Evolutionary conservation across 768 basidiomycete genomes (phyloP).

Genomic region (Daedaleopsis sinensis): DNA sequence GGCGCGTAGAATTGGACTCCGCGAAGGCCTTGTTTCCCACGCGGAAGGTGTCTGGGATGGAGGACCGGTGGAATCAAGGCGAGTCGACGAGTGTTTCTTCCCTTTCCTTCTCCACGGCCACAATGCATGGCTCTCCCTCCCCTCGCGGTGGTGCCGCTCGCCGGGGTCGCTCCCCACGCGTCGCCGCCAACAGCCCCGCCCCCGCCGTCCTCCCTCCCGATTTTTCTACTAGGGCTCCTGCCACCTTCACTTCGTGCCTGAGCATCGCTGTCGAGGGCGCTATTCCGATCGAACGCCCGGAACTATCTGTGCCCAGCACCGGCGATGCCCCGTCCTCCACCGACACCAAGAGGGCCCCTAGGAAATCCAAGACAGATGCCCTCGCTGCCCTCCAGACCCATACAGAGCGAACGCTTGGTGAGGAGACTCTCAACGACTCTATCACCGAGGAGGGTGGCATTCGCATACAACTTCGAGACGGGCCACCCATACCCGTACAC

Average conservation of each 20-base stretch:
- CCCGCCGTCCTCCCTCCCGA: conserved; percentile 40
- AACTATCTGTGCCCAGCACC: conserved; percentile 28
- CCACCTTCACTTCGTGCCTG: conserved; percentile 65
- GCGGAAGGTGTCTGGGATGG: conserved; percentile 20
- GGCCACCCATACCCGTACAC: conserved; percentile 62
- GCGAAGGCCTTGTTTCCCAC: conserved; percentile 24
- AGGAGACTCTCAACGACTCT: conserved; percentile 53
- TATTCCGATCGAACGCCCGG: conserved; percentile 53
- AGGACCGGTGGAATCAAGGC: conserved; percentile 19
- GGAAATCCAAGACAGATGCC: conserved; percentile 90
- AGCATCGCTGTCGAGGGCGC: conserved; percentile 80
- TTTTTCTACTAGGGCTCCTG: conserved; percentile 50
- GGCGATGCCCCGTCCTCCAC: conserved; percentile 37
- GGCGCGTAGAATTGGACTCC: conserved; percentile 21
- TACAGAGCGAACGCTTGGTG: conserved; percentile 55
- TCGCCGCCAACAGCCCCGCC: conserved; percentile 45
- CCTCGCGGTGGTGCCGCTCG: conserved; percentile 65
- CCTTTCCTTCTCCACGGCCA: conserved; percentile 25
- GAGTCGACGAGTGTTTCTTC: conserved; percentile 12
- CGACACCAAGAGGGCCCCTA: conserved; percentile 64
- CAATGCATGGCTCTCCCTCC: conserved; percentile 39
- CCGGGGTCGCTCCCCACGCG: conserved; percentile 58
- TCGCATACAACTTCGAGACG: conserved; percentile 38
- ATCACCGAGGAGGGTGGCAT: conserved; percentile 51
- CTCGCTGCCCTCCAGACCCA: conserved; percentile 77